A percentile compares a stretch with the other conserved stretches of the same genome.
These are phyloP conservation scores for Ophiognomonia clavigignenti-juglandacearum DNA, from an alignment of 2,329 filamentous ascomycete genomes.

Conservation along the genomic window DNA sequence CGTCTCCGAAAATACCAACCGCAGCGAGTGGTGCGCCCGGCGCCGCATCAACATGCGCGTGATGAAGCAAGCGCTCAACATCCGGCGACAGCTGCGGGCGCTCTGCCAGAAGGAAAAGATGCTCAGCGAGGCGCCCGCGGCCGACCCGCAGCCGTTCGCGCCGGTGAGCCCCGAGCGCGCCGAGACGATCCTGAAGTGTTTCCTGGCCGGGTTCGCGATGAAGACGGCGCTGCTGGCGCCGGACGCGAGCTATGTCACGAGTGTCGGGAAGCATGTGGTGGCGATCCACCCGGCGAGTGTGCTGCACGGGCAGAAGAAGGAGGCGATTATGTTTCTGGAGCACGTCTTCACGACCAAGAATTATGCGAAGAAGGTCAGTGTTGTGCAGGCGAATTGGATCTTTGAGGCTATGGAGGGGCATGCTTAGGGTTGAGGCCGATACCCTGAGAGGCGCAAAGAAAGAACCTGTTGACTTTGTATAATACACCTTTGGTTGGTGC, in stretches of 20 bases:
- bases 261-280: conserved; percentile 55
- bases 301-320: conserved; percentile 56
- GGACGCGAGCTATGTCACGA: conserved; percentile 57
- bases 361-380: conserved; percentile 62
- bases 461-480: too few relatives aligned
- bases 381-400: conserved; percentile 57
- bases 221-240: conserved; percentile 58
- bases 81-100: conserved; percentile 55
- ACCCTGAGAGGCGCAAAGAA: not conserved
- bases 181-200: conserved; percentile 53
- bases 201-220: conserved; percentile 55
- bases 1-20: conserved; percentile 49
- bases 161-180: conserved; percentile 51
- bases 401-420: conserved; percentile 32
- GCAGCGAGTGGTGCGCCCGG: conserved; percentile 53
- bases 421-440: not conserved
- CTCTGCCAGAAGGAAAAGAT: conserved; percentile 51
- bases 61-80: conserved; percentile 58
- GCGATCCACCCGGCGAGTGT: conserved; percentile 60
- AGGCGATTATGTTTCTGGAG: conserved; percentile 65
- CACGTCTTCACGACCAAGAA: conserved; percentile 63
- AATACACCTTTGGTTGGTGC: too few relatives aligned
- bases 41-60: conserved; percentile 54
- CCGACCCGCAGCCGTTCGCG: conserved; percentile 52
- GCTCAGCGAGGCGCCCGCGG: conserved; percentile 37